These are phyloP conservation scores for Zoysia japonica DNA, from an alignment of 176 grass and related monocot genomes.

Conservation along the genomic window DNA sequence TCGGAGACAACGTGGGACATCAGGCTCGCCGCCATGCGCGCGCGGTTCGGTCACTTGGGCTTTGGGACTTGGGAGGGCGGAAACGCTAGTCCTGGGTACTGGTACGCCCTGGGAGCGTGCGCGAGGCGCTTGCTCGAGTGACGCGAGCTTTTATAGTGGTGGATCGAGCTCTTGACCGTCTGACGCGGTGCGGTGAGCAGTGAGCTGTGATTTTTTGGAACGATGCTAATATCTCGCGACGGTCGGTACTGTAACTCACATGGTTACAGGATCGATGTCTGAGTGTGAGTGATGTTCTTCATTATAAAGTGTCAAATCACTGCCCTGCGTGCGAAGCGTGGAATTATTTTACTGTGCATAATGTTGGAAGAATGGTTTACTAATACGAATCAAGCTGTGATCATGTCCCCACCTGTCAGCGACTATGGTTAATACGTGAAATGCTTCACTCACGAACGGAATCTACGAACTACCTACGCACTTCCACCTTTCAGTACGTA, in stretches of 20 bases:
- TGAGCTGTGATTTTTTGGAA: constrained; percentile 30
- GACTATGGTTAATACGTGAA: not conserved
- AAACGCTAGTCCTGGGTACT: too few relatives aligned
- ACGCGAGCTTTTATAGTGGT: constrained; percentile 10
- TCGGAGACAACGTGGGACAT: constrained; percentile 73
- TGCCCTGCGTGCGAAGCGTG: not conserved
- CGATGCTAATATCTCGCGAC: not conserved
- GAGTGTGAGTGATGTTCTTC: not conserved
- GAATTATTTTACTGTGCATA: not conserved
- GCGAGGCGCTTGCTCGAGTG: not conserved
- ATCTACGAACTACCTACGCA: too few relatives aligned
- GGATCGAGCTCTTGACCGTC: not conserved
- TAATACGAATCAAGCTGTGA: not conserved
- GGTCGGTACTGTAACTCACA: not conserved
- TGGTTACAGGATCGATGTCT: not conserved
- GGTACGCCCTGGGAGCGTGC: not conserved
- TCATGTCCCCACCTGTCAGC: not conserved
- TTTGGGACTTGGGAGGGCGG: too few relatives aligned
- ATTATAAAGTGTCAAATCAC: not conserved
- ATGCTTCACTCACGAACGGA: too few relatives aligned
- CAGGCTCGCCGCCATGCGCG: constrained; percentile 65
- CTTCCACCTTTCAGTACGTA: too few relatives aligned
- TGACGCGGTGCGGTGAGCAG: not conserved
- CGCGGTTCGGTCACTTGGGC: not conserved
- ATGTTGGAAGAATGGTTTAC: not conserved